Percentiles rank a stretch among this genome's conserved stretches.
These are phyloP conservation scores for Geotrichum phurueaensis DNA, from an alignment of 1,139 yeast genomes.

Conservation along the genomic window DNA sequence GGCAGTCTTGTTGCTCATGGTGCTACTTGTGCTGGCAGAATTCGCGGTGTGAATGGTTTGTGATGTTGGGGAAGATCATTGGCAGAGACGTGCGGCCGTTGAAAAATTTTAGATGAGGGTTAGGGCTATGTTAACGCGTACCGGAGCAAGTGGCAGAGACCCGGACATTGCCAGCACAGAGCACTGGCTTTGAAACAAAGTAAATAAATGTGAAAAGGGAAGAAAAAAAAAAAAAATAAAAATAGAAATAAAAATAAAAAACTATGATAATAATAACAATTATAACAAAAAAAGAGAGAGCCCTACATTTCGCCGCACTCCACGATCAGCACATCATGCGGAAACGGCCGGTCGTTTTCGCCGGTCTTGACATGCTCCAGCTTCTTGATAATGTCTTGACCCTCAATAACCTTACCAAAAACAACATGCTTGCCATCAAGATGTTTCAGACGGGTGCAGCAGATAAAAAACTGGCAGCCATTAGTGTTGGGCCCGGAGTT, in stretches of 20 bases:
- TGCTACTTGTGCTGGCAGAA: too few species aligned
- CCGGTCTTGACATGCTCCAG: conserved; percentile 66
- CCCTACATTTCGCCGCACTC: conserved; percentile 16
- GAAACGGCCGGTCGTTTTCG: conserved; percentile 53
- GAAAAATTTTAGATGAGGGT: too few species aligned
- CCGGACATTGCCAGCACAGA: too few species aligned
- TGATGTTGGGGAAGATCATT: too few species aligned
- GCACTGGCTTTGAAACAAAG: neutral
- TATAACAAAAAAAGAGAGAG: neutral
- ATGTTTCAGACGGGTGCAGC: conserved; percentile 31
- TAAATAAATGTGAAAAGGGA: too few species aligned
- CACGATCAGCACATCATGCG: conserved; percentile 9
- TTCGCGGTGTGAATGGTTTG: too few species aligned
- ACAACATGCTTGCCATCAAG: conserved; percentile 39
- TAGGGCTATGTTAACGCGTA: too few species aligned
- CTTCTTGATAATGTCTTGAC: conserved; percentile 64
- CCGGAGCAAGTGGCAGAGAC: too few species aligned
- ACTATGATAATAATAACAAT: neutral
- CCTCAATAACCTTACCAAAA: conserved; percentile 38
- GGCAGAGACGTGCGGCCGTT: too few species aligned
- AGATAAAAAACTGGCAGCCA: conserved; percentile 41
- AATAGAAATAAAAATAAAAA: neutral
- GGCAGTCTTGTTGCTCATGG: too few species aligned
- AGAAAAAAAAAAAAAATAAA: neutral
- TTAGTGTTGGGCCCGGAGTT: conserved; percentile 42